A percentile compares a stretch with the other conserved stretches of the same genome.
These are phyloP conservation scores for Tuber brumale DNA, from an alignment of 495 filamentous ascomycete genomes.

Conservation along the genomic window DNA sequence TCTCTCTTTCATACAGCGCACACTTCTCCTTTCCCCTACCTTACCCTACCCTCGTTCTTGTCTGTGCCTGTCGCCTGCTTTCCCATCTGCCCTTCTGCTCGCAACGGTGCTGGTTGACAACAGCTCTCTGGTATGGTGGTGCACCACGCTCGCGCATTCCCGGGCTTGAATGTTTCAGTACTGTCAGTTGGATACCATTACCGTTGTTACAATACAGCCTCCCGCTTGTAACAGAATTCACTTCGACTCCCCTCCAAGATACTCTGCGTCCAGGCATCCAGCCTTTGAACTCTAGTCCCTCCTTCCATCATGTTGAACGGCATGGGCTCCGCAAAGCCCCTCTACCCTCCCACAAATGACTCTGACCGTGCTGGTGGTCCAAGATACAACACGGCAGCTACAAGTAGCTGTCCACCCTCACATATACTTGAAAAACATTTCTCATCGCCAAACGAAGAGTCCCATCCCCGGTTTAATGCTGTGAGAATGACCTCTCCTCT, in stretches of 20 bases:
- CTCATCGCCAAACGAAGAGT: conserved; percentile 36
- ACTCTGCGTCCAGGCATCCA: neutral
- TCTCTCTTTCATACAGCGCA: neutral
- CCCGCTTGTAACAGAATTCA: neutral
- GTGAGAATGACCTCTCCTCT: conserved; percentile 26
- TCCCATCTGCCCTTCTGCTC: neutral
- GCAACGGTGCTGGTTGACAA: neutral
- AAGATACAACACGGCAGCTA: conserved; percentile 31
- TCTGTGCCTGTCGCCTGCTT: neutral
- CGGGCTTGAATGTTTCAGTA: neutral
- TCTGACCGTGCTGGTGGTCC: conserved; percentile 27
- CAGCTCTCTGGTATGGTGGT: neutral
- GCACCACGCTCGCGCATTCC: neutral
- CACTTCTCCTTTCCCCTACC: neutral
- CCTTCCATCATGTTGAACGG: conserved; percentile 25
- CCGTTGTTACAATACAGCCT: neutral
- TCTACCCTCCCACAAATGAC: conserved; percentile 35
- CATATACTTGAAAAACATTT: conserved; percentile 38
- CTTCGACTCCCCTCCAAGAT: neutral
- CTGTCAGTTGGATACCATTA: neutral
- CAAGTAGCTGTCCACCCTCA: conserved; percentile 36
- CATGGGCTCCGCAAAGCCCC: conserved; percentile 32
- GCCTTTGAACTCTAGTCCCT: neutral
- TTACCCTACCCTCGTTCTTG: neutral
- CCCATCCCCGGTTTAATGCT: conserved; percentile 40